Conservation (phyloP, 129 eudicot species). For the Flaveria ramosissima region DNA sequence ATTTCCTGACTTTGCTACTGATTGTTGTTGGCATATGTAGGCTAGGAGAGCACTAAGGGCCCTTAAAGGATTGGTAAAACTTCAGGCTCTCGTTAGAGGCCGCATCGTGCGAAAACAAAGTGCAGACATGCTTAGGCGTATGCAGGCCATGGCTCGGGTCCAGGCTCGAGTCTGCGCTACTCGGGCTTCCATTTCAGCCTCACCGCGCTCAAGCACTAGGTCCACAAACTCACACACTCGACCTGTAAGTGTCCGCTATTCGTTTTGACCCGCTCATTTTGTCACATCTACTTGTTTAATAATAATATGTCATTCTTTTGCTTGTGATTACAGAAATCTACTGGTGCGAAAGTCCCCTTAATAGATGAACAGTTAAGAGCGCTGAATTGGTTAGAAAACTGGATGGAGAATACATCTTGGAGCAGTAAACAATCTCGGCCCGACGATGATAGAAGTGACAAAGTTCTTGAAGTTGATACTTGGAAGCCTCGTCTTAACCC, state of each 20-base stretch:
- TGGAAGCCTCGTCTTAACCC: constrained; percentile 68
- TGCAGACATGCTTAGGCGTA: constrained; percentile 79
- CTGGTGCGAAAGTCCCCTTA: constrained; percentile 29
- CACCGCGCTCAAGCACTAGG: constrained; percentile 47
- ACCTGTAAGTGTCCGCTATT: constrained; percentile 43
- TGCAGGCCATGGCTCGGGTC: constrained; percentile 96
- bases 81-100: constrained; percentile 92
- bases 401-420: constrained; percentile 70
- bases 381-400: constrained; percentile 57
- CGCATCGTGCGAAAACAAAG: constrained; percentile 90
- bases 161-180: constrained; percentile 82
- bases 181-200: constrained; percentile 55
- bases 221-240: constrained; percentile 43
- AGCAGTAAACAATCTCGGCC: constrained; percentile 41
- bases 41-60: constrained; percentile 87
- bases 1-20: not conserved
- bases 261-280: not conserved
- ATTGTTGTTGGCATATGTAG: constrained; percentile 38
- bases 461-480: constrained; percentile 87
- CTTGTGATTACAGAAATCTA: constrained; percentile 44
- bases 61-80: constrained; percentile 82
- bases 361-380: constrained; percentile 28
- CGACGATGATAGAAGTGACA: constrained; percentile 69
- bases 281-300: not conserved
- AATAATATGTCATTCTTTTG: not conserved